These are phyloP conservation scores for Hortiboletus campestris DNA, from an alignment of 768 basidiomycete genomes.

Conservation along the genomic window DNA sequence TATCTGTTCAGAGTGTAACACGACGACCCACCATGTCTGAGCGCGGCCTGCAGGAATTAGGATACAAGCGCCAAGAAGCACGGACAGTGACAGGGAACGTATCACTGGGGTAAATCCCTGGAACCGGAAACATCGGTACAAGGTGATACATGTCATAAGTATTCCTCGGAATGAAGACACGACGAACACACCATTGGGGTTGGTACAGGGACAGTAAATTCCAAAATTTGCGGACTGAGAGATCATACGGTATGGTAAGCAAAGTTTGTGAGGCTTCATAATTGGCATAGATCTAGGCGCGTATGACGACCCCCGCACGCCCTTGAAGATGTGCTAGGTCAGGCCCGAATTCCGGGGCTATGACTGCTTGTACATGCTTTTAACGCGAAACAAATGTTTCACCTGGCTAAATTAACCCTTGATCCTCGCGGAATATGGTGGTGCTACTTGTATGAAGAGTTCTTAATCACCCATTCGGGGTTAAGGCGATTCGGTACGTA, in stretches of 20 bases:
- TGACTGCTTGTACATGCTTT: not conserved
- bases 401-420: conserved; percentile 5
- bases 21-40: conserved; percentile 29
- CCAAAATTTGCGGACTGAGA: not conserved
- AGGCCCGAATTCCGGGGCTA: no score
- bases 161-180: not conserved
- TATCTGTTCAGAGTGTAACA: not conserved
- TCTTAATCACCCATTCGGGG: not conserved
- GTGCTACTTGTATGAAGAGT: not conserved
- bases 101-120: conserved; percentile 4
- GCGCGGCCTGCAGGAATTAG: conserved; percentile 16
- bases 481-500: not conserved
- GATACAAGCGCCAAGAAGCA: conserved; percentile 13
- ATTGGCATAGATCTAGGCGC: not conserved
- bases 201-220: not conserved
- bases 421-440: not conserved
- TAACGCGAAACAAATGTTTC: not conserved
- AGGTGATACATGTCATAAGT: not conserved
- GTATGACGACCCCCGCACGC: no score
- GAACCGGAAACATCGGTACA: not conserved
- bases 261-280: not conserved
- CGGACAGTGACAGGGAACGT: conserved; percentile 8
- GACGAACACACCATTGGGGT: conserved; percentile 5
- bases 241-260: conserved; percentile 7
- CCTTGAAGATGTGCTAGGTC: not conserved